Conservation (phyloP, 2,329 filamentous ascomycete species). For the Paraphaeosphaeria sporulosa region DNA sequence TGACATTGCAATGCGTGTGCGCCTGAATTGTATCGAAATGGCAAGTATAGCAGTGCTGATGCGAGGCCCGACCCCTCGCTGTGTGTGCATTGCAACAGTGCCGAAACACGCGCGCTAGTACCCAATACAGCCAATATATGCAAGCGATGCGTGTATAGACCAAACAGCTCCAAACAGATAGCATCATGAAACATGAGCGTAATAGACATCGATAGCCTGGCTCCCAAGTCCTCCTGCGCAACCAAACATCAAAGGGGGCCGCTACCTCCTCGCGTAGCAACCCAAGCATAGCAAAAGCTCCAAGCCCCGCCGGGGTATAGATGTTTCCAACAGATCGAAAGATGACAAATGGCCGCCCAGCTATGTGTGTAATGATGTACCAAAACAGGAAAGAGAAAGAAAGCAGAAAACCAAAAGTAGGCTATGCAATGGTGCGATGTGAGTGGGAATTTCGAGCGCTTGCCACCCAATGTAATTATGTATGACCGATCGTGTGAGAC, state of each 20-base stretch:
- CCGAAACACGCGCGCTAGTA: neutral
- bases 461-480: constrained; percentile 25
- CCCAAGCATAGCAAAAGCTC: neutral
- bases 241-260: neutral
- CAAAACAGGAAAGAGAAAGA: neutral
- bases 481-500: neutral
- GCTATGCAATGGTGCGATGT: constrained; percentile 8
- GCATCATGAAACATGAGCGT: constrained; percentile 4
- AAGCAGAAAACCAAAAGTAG: neutral
- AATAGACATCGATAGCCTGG: no score
- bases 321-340: constrained; percentile 7
- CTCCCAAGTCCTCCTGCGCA: neutral
- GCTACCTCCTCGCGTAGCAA: no score
- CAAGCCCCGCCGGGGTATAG: constrained; percentile 12
- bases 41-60: no score
- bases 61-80: neutral
- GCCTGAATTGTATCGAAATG: no score
- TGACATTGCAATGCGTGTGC: neutral
- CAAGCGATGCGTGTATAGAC: constrained; percentile 1
- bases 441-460: constrained; percentile 23
- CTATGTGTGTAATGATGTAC: constrained; percentile 2
- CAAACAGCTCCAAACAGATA: neutral
- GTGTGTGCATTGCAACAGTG: neutral
- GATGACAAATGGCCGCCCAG: constrained; percentile 14
- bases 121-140: neutral